Base-by-base conservation (phyloP, 106 monocot genomes). In the Acorus gramineus region DNA sequence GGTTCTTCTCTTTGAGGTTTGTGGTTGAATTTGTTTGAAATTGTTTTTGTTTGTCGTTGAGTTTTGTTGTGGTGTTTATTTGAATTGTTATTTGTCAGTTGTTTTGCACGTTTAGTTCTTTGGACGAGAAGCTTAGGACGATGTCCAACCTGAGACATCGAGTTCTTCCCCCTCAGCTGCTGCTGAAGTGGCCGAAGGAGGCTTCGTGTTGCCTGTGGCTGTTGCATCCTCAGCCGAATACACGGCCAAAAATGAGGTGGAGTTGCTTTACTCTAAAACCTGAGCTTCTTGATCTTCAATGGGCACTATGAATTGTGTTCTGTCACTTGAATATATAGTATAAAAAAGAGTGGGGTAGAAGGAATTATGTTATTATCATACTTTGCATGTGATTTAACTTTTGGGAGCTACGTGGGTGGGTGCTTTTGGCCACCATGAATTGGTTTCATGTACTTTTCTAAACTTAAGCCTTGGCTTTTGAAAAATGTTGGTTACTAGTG, bases 1-100 rank as follows among this genome's bases (percentile, higher is more conserved):
- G 45, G 91, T 77, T 53, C 66, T 68, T 61, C 61, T 61, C 6
- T 61, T 61, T 46, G 61, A 61, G 61, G 61, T 61, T 44, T n/a
- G 6, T 1, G 28, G 28, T 28, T 28, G 56, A 56, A n/a, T 43
- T 8, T 4, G 14, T 60, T 60, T 44, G 28, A 45, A 61, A 47
- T 9, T 46, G 7, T 46, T 61, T 61, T 46, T 47, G 6, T 61
- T 61, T 44, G 7, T 8, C 47, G 8, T 46, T 45, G 12, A 11
- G 5, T 11, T 46, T 61, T 44, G 11, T 8, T 61, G 6, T 49
- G 48, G 9, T 61, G 28, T 28, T 28, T 28, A 28, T 1, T 28
- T 28, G 28, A 28, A 28, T 28, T 28, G 28, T 28, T 28, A 28
- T 28, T 28, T 10, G 3, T 10, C 8, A 66, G 65, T 66, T 66